Percentiles rank a stretch among this genome's conserved stretches.
phyloP scores from a whole-genome alignment of 2,329 filamentous ascomycete genomes.

The Pseudogymnoascus pannorum region DNA sequence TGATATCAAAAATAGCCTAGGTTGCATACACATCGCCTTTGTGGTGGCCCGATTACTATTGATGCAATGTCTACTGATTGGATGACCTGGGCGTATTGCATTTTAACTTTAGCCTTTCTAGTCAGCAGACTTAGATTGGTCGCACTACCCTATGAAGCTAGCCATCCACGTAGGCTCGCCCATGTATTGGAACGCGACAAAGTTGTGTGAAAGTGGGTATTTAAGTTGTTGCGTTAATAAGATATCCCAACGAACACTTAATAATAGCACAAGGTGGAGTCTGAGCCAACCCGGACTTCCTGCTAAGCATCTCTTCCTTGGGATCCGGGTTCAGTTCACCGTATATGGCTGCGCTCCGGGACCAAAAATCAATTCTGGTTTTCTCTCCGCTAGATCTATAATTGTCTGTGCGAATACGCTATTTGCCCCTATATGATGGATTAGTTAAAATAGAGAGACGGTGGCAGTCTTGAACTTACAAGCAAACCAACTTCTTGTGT shows the following conservation, averaged over 20 bases:
- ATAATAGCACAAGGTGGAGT: background rate
- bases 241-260: background rate
- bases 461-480: constrained; percentile 38
- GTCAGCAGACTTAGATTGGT: background rate
- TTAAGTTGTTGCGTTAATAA: background rate
- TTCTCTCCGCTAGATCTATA: constrained; percentile 78
- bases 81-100: background rate
- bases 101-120: background rate
- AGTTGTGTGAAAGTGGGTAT: background rate
- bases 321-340: constrained; percentile 17
- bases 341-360: constrained; percentile 52
- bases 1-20: background rate
- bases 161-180: background rate
- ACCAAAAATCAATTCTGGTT: constrained; percentile 80
- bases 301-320: background rate
- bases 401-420: constrained; percentile 92
- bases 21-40: background rate
- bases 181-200: background rate
- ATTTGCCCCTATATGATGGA: constrained; percentile 62
- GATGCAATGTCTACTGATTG: background rate
- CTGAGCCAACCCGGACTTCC: background rate
- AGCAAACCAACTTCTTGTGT: constrained; percentile 91
- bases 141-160: background rate
- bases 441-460: background rate
- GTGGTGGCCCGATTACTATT: no score